phyloP scores from a whole-genome alignment of 305 asterid genomes.

The Ajuga reptans region DNA sequence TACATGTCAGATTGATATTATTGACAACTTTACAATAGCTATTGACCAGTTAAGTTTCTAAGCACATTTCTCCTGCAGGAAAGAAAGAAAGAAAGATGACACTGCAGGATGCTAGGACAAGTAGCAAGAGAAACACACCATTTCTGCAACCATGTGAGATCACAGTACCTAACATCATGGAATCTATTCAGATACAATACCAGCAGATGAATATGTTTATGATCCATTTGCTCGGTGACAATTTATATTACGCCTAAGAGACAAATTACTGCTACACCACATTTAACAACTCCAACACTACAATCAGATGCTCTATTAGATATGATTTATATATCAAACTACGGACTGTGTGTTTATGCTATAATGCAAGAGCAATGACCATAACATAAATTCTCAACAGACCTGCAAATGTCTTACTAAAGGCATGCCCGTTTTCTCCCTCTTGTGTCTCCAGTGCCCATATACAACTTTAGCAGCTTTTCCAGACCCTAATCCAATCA shows the following conservation, averaged over 20 bases:
- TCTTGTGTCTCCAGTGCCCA: slow-evolving; percentile 72
- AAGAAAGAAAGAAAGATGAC: background rate
- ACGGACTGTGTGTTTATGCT: background rate
- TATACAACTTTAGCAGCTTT: slow-evolving; percentile 50
- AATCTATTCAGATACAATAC: slow-evolving; percentile 5
- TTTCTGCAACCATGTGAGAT: slow-evolving; percentile 2
- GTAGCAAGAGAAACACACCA: background rate
- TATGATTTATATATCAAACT: background rate
- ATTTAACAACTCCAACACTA: background rate
- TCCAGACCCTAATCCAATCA: slow-evolving; percentile 43
- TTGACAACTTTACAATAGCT: background rate
- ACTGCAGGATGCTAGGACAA: background rate
- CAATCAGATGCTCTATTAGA: background rate
- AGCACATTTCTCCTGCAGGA: background rate
- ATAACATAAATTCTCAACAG: background rate
- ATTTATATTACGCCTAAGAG: background rate
- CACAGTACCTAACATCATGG: background rate
- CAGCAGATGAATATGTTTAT: background rate
- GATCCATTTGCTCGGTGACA: slow-evolving; percentile 7
- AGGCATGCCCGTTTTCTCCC: slow-evolving; percentile 76
- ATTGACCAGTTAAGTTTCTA: background rate
- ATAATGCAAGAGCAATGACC: slow-evolving; percentile 3
- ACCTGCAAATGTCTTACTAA: slow-evolving; percentile 88
- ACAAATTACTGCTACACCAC: background rate
- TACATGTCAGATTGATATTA: background rate